Conservation (phyloP, 192 early-diverging fungal genomes). For the Entophlyctis luteolus region DNA sequence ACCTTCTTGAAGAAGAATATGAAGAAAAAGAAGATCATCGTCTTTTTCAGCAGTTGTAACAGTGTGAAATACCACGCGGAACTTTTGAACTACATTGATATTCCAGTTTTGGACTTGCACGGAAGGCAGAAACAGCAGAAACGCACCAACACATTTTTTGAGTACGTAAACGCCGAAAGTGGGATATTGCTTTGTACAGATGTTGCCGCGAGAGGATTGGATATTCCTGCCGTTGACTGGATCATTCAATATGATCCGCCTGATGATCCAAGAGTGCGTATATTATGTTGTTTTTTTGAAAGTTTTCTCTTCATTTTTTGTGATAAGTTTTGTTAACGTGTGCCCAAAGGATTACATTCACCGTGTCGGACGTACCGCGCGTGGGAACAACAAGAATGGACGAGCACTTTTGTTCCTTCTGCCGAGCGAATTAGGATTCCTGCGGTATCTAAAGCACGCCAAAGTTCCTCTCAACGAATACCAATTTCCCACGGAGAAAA, state of each 20-base stretch:
- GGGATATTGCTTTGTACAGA: conserved; percentile 95
- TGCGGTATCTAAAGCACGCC: conserved; percentile 95
- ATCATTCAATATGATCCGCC: conserved; percentile 98
- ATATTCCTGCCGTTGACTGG: conserved; percentile 87
- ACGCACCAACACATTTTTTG: conserved; percentile 98
- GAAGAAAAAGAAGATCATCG: conserved; percentile 99
- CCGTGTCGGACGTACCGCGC: conserved; percentile 82
- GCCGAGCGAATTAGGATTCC: conserved; percentile 89
- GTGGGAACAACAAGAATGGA: conserved; percentile 77
- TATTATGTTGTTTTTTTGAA: not conserved
- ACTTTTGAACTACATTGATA: conserved; percentile 97
- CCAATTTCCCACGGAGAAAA: conserved; percentile 90
- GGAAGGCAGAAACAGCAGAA: conserved; percentile 97
- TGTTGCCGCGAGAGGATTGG: conserved; percentile 92
- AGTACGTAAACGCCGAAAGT: conserved; percentile 91
- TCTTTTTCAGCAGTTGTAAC: conserved; percentile 97
- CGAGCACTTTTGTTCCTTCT: conserved; percentile 93
- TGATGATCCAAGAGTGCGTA: conserved; percentile 84
- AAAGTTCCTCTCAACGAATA: conserved; percentile 99
- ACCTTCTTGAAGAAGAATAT: conserved; percentile 97
- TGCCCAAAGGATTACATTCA: conserved; percentile 41
- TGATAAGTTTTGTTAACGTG: not conserved
- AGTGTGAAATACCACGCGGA: conserved; percentile 97
- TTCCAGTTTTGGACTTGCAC: conserved; percentile 96
- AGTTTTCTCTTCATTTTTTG: conserved; percentile 12